Conservation (phyloP, 768 basidiomycete genomes). For the Lactarius tabidus region DNA sequence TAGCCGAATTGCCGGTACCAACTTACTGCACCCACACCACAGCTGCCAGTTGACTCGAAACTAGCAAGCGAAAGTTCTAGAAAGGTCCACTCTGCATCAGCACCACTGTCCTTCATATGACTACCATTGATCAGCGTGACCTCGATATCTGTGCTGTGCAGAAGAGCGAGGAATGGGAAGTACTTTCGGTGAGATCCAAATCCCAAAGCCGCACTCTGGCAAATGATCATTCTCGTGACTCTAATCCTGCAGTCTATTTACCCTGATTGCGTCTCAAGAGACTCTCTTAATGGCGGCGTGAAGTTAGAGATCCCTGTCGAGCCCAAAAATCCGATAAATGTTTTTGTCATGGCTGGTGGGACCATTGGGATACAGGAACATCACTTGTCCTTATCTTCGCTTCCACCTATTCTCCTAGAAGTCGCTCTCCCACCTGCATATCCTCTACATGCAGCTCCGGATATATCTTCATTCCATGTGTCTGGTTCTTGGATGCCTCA, state of each 20-base stretch:
- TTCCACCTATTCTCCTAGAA: slow-evolving; percentile 63
- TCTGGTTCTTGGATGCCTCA: slow-evolving; percentile 57
- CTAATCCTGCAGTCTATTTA: slow-evolving; percentile 58
- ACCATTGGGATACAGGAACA: slow-evolving; percentile 3
- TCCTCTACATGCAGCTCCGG: slow-evolving; percentile 51
- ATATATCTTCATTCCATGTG: slow-evolving; percentile 50
- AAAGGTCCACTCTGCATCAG: not conserved
- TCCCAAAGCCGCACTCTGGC: not conserved
- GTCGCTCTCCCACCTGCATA: slow-evolving; percentile 52
- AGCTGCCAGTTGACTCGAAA: too few relatives aligned
- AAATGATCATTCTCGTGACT: not conserved
- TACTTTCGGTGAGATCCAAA: slow-evolving; percentile 48
- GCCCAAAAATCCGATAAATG: slow-evolving; percentile 40
- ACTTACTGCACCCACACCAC: too few relatives aligned
- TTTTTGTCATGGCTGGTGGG: slow-evolving; percentile 37
- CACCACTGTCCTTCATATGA: not conserved
- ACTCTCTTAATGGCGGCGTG: slow-evolving; percentile 36
- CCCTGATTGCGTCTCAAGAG: slow-evolving; percentile 59
- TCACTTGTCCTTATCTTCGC: slow-evolving; percentile 41
- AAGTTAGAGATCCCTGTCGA: slow-evolving; percentile 67
- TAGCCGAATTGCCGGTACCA: not conserved
- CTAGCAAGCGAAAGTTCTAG: not conserved
- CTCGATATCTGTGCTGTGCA: slow-evolving; percentile 27
- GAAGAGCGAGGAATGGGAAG: slow-evolving; percentile 58
- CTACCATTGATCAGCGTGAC: slow-evolving; percentile 14